These are phyloP conservation scores for Coleophoma eucalyptorum DNA, from an alignment of 2,329 filamentous ascomycete species.

Conservation along the genomic window DNA sequence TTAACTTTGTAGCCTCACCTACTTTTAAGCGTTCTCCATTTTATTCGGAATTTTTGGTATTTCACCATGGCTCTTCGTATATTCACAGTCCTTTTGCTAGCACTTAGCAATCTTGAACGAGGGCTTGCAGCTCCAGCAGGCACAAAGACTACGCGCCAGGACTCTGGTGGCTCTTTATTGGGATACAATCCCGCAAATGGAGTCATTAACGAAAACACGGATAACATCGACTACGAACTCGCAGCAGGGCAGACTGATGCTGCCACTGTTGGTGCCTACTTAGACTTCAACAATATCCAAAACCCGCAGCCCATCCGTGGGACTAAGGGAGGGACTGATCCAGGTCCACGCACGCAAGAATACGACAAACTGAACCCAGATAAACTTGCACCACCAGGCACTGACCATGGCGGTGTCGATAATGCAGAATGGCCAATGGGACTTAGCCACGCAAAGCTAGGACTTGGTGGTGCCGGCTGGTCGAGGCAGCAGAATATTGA, in stretches of 20 bases:
- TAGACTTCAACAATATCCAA: slow-evolving; percentile 48
- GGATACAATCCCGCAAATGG: slow-evolving; percentile 34
- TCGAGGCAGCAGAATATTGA: slow-evolving; percentile 68
- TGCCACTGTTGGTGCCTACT: slow-evolving; percentile 43
- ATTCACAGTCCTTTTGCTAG: not conserved
- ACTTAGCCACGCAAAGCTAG: slow-evolving; percentile 40
- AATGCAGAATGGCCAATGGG: slow-evolving; percentile 50
- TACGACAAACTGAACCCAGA: slow-evolving; percentile 51
- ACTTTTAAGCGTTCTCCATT: too few relatives aligned
- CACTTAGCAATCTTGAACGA: slow-evolving; percentile 6
- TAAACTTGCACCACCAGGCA: slow-evolving; percentile 45
- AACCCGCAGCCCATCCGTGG: slow-evolving; percentile 55
- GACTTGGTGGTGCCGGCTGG: slow-evolving; percentile 57
- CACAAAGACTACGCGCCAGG: not conserved
- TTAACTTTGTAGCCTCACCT: too few relatives aligned
- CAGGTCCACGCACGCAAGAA: slow-evolving; percentile 42
- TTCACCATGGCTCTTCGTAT: slow-evolving; percentile 2
- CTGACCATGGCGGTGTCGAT: slow-evolving; percentile 42
- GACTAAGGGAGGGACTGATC: slow-evolving; percentile 42
- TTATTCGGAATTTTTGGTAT: too few relatives aligned
- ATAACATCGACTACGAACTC: slow-evolving; percentile 33
- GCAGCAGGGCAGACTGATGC: slow-evolving; percentile 47
- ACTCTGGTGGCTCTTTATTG: slow-evolving; percentile 22
- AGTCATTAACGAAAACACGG: slow-evolving; percentile 29
- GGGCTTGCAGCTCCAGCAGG: slow-evolving; percentile 18